Evolutionary conservation across 2,329 filamentous ascomycete species (phyloP).

Genomic region (Fusarium buharicum): DNA sequence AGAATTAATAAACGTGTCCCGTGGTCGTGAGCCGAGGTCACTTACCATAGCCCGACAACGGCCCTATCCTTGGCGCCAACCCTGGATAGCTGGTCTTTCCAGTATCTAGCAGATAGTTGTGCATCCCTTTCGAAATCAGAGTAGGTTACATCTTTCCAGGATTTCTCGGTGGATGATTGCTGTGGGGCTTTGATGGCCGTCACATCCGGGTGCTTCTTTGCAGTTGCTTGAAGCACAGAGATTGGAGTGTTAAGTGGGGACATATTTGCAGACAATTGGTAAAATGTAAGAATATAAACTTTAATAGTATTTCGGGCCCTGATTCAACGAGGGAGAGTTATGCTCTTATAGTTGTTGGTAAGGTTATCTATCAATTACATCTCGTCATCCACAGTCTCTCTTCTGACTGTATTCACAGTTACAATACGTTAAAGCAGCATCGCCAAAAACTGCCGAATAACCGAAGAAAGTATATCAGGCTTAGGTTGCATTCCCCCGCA

Average conservation of each 20-base stretch:
- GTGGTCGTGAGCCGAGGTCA: accelerated
- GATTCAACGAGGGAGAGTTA: too few species aligned
- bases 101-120: constrained; percentile 20
- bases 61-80: constrained; percentile 1
- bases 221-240: constrained; percentile 1
- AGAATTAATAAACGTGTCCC: background rate
- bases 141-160: constrained; percentile 26
- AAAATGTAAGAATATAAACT: too few species aligned
- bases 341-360: too few species aligned
- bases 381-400: too few species aligned
- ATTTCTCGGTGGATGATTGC: background rate
- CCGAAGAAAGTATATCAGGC: too few species aligned
- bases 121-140: constrained; percentile 22
- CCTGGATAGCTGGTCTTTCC: constrained; percentile 12
- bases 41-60: constrained; percentile 39
- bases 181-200: constrained; percentile 28
- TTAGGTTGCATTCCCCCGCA: too few species aligned
- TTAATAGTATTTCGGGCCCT: too few species aligned
- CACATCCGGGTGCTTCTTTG: background rate
- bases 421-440: too few species aligned
- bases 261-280: too few species aligned
- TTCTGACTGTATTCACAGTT: too few species aligned
- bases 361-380: too few species aligned
- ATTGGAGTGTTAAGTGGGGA: constrained; percentile 7
- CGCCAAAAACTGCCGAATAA: too few species aligned